Evolutionary conservation across 2,329 filamentous ascomycete genomes (phyloP).

Genomic region (Clarireedia sp.): DNA sequence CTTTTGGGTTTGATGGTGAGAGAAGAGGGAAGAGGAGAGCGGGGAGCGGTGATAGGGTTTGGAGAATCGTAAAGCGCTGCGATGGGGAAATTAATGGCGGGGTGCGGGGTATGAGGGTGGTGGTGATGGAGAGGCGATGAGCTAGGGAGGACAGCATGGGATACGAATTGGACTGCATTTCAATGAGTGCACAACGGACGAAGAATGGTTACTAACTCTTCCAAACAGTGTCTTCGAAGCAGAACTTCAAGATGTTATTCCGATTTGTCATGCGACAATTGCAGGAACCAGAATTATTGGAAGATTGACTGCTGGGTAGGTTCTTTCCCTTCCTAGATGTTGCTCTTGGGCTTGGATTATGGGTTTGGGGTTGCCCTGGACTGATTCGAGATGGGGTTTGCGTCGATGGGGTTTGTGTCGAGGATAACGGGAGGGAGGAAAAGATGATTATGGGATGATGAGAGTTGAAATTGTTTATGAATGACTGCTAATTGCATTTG

Average conservation of each 20-base stretch:
- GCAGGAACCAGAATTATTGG: conserved; percentile 94
- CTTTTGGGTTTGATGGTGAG: too few species aligned
- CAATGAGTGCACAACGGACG: too few species aligned
- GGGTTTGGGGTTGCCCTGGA: background rate
- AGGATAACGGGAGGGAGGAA: background rate
- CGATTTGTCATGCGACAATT: conserved; percentile 94
- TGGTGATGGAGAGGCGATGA: too few species aligned
- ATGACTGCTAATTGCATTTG: conserved; percentile 11
- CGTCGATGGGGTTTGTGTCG: too few species aligned
- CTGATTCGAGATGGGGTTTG: background rate
- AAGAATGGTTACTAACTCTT: too few species aligned
- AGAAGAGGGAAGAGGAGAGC: too few species aligned
- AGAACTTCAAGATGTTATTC: conserved; percentile 93
- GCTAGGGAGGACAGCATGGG: too few species aligned
- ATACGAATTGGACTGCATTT: too few species aligned
- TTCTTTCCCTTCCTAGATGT: conserved; percentile 7
- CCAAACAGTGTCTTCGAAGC: conserved; percentile 78
- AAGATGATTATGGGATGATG: background rate
- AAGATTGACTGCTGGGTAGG: conserved; percentile 82
- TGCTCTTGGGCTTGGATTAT: background rate
- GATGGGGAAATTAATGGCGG: too few species aligned
- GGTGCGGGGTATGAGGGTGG: too few species aligned
- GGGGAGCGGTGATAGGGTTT: too few species aligned
- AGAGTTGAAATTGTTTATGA: background rate
- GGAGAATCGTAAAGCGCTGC: too few species aligned